Evolutionary conservation across 345 rosid species (phyloP).

Genomic region (Eutrema yunnanense): DNA sequence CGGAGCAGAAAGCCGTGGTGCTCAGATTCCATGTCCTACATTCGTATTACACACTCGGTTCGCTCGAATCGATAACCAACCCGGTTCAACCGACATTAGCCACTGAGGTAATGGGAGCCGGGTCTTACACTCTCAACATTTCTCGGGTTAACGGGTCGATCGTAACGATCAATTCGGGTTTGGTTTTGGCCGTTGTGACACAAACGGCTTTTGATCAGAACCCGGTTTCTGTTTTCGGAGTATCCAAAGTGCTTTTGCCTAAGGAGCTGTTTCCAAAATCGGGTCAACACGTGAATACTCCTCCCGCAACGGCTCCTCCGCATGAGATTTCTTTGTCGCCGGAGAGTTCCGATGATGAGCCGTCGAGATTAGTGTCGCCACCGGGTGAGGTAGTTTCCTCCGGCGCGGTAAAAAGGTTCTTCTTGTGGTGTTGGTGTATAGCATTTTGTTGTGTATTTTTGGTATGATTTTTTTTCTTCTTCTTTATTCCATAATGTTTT

Average conservation of each 20-base stretch:
- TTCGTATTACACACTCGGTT: slow-evolving; percentile 89
- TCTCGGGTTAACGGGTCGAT: slow-evolving; percentile 68
- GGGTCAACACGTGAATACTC: slow-evolving; percentile 30
- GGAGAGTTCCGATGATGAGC: slow-evolving; percentile 25
- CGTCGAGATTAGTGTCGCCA: slow-evolving; percentile 45
- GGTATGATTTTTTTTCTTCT: slow-evolving; percentile 31
- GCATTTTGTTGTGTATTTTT: slow-evolving; percentile 42
- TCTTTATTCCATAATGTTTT: slow-evolving; percentile 2
- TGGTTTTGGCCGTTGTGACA: slow-evolving; percentile 76
- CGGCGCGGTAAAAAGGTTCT: slow-evolving; percentile 9
- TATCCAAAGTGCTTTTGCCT: slow-evolving; percentile 77
- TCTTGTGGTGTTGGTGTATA: slow-evolving; percentile 44
- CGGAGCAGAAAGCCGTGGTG: slow-evolving; percentile 63
- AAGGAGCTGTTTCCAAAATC: slow-evolving; percentile 43
- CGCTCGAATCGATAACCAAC: slow-evolving; percentile 79
- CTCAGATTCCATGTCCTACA: slow-evolving; percentile 79
- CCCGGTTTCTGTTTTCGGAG: slow-evolving; percentile 81
- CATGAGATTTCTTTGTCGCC: slow-evolving; percentile 48
- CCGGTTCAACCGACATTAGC: slow-evolving; percentile 93
- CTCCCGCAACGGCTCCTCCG: slow-evolving; percentile 35
- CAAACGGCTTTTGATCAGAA: slow-evolving; percentile 87
- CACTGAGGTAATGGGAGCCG: slow-evolving; percentile 74
- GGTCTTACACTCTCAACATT: slow-evolving; percentile 74
- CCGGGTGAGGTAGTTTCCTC: slow-evolving; percentile 43
- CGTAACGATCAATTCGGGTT: slow-evolving; percentile 66